Evolutionary conservation across 179 eudicot genomes (phyloP).

Genomic region (Heliamphora pulchella): DNA sequence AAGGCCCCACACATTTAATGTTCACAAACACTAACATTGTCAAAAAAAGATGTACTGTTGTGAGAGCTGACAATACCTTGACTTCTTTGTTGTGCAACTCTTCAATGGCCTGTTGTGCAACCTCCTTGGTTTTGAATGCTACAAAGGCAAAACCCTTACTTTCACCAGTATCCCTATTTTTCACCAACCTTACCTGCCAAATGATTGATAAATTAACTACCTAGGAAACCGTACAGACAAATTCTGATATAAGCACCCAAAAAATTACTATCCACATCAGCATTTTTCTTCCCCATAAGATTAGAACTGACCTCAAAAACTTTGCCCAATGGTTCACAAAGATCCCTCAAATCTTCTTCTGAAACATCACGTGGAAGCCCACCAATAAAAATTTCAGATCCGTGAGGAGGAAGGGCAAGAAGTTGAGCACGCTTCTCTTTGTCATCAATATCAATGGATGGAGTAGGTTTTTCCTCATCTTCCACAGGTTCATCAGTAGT

Average conservation of each 20-base stretch:
- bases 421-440: constrained; percentile 61
- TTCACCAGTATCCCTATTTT: constrained; percentile 86
- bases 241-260: constrained; percentile 2
- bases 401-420: constrained; percentile 83
- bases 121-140: constrained; percentile 65
- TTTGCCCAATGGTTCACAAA: constrained; percentile 80
- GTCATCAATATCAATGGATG: constrained; percentile 34
- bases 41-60: not conserved
- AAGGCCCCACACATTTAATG: not conserved
- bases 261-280: not conserved
- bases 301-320: constrained; percentile 56
- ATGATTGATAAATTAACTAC: not conserved
- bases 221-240: not conserved
- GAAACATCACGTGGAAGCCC: constrained; percentile 76
- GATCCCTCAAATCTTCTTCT: constrained; percentile 77
- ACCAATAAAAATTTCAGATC: constrained; percentile 86
- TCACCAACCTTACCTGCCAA: constrained; percentile 68
- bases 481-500: constrained; percentile 25
- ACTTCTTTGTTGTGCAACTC: constrained; percentile 73
- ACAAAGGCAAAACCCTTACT: constrained; percentile 89
- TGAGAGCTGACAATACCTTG: constrained; percentile 43
- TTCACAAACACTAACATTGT: not conserved
- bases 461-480: constrained; percentile 39
- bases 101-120: constrained; percentile 74
- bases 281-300: not conserved